Evolutionary conservation across 2,329 filamentous ascomycete genomes (phyloP).

Genomic region (Pyrenochaeta sp.): DNA sequence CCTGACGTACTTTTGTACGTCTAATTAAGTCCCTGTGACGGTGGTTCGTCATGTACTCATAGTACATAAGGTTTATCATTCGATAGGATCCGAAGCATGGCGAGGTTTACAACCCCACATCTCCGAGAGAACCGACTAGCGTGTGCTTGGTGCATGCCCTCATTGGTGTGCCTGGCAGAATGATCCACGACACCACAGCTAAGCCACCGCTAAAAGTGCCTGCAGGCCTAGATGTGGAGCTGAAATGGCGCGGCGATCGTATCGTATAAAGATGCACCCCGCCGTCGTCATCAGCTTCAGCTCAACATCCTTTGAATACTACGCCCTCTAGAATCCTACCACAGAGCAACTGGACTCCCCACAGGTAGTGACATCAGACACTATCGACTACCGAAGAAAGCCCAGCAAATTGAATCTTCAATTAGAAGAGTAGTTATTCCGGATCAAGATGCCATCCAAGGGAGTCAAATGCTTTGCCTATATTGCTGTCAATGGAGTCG

Average conservation of each 20-base stretch:
- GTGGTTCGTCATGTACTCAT: not conserved
- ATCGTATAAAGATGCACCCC: constrained; percentile 4
- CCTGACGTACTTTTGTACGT: no score
- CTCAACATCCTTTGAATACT: not conserved
- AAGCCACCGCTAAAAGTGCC: constrained; percentile 15
- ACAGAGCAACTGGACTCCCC: not conserved
- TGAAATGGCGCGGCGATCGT: constrained; percentile 7
- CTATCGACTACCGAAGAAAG: not conserved
- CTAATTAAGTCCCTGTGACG: no score
- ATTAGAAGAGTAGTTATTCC: not conserved
- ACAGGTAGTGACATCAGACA: not conserved
- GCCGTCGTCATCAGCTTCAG: not conserved
- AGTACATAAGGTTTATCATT: not conserved
- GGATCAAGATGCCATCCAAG: constrained; percentile 45
- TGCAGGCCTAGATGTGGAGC: constrained; percentile 13
- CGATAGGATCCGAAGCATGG: not conserved
- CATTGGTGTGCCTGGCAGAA: constrained; percentile 14
- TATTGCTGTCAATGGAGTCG: constrained; percentile 48
- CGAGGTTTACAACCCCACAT: not conserved
- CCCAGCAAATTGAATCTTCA: not conserved
- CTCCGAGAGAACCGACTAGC: constrained; percentile 11
- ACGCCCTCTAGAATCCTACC: not conserved
- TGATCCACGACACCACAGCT: constrained; percentile 21
- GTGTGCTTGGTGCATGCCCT: constrained; percentile 9
- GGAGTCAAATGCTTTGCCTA: constrained; percentile 46